Base-by-base conservation (phyloP, 768 basidiomycete genomes). In the Suillus spraguei region DNA sequence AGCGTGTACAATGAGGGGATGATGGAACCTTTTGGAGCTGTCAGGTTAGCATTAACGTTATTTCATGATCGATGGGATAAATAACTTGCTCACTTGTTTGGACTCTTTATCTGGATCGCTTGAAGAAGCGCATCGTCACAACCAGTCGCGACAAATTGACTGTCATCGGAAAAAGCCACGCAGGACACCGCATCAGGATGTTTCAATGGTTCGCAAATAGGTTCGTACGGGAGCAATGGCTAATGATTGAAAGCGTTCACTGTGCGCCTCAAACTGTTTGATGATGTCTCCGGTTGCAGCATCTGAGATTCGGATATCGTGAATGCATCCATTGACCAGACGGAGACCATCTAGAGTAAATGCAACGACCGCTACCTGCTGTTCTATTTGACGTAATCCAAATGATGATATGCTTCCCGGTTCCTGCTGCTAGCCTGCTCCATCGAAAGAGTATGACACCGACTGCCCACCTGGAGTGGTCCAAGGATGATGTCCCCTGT, bases 371-470 rank as follows among this genome's bases (percentile, higher is more conserved):
- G 38, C 35, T 16, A 14, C 52, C 20, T 52, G 32, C 17, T 53
- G 32, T 13, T 53, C 32, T 38, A 55, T 22, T 35, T 22, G n/a
- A 20, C 54, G 20, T 33, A 13, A 35, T 47, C 60, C 47, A 60
- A 33, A 54, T 24, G 10, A 50, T n/a, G 6, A 54, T 56, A 22
- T 41, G 16, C 50, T 65, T 52, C 20, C 32, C 39, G 3, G 64
- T 62, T 39, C 60, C 63, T 28, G 64, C 64, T 33, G 58, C 60
- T 16, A 68, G 39, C 17, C 32, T 42, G 13, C 39, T 39, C 44
- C 63, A 32, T 63, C 63, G 22, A 33, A 44, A 10, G 63, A 55
- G 54, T 38, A 55, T 55, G 54, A 36, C 35, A 55, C 54, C n/a
- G 54, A 55, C n/a, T 55, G 36, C n/a, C 22, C n/a, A 36, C 35